These are phyloP conservation scores for Hypoxylon sp. DNA, from an alignment of 2,329 filamentous ascomycete genomes.

Conservation along the genomic window DNA sequence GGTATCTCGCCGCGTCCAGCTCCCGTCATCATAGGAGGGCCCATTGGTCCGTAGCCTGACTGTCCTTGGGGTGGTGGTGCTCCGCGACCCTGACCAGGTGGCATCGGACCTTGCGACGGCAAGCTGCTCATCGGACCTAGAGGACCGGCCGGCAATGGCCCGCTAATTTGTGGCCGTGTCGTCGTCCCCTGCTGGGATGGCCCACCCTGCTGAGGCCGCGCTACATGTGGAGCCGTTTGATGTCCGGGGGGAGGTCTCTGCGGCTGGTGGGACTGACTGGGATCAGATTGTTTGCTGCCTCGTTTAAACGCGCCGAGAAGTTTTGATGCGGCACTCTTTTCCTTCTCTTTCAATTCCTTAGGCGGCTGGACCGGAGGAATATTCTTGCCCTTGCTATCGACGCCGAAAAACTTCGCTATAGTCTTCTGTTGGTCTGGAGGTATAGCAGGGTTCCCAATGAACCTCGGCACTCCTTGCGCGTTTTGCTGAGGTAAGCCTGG, in stretches of 20 bases:
- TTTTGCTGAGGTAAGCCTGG: slow-evolving; percentile 26
- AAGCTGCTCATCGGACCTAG: slow-evolving; percentile 30
- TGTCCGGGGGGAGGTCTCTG: slow-evolving; percentile 37
- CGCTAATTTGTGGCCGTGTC: slow-evolving; percentile 21
- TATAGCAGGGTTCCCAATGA: slow-evolving; percentile 43
- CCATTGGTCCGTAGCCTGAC: slow-evolving; percentile 43
- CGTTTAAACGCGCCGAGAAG: slow-evolving; percentile 53
- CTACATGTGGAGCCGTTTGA: slow-evolving; percentile 31
- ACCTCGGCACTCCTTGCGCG: slow-evolving; percentile 33
- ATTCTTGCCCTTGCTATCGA: slow-evolving; percentile 43
- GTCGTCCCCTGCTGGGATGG: slow-evolving; percentile 41
- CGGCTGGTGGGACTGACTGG: slow-evolving; percentile 31
- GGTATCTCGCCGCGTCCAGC: slow-evolving; percentile 36
- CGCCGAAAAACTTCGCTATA: slow-evolving; percentile 51
- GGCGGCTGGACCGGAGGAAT: slow-evolving; percentile 36
- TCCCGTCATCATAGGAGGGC: slow-evolving; percentile 43
- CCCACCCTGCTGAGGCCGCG: slow-evolving; percentile 27
- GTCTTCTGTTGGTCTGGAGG: slow-evolving; percentile 45
- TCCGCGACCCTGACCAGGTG: slow-evolving; percentile 44
- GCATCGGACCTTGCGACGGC: slow-evolving; percentile 24
- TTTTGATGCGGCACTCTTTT: slow-evolving; percentile 53
- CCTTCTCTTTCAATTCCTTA: slow-evolving; percentile 52
- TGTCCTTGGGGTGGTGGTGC: slow-evolving; percentile 28
- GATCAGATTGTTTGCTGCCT: slow-evolving; percentile 46
- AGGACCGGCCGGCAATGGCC: slow-evolving; percentile 33